These are phyloP conservation scores for Dryas alaskensis DNA, from an alignment of 306 rosid species.

Conservation along the genomic window DNA sequence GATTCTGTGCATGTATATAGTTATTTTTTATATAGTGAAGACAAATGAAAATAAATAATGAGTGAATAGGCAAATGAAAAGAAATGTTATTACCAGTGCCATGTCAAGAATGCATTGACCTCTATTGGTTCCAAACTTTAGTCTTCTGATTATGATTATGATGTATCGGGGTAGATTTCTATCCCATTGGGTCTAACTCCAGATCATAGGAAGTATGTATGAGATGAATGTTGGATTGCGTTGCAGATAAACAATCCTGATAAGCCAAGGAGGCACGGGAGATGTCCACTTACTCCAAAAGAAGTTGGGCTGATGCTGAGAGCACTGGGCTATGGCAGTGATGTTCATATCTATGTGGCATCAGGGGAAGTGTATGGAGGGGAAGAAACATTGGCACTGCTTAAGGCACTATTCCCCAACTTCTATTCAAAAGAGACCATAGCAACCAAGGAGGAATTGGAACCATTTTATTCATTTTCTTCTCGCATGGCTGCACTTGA, in stretches of 20 bases:
- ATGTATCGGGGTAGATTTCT: neutral
- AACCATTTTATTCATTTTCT: conserved; percentile 81
- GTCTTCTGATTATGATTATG: neutral
- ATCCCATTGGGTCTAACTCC: neutral
- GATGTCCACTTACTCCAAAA: conserved; percentile 96
- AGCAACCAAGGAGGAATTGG: conserved; percentile 76
- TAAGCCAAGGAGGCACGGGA: conserved; percentile 95
- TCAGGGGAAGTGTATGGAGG: conserved; percentile 98
- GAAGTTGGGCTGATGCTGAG: conserved; percentile 99
- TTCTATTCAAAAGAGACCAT: conserved; percentile 84
- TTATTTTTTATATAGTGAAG: neutral
- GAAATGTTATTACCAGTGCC: neutral
- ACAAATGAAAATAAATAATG: neutral
- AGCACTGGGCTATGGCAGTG: conserved; percentile 88
- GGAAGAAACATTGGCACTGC: conserved; percentile 84
- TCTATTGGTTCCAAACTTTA: no score
- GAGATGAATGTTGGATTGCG: conserved; percentile 21
- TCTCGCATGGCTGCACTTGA: conserved; percentile 99
- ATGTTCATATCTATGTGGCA: conserved; percentile 93
- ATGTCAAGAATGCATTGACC: no score
- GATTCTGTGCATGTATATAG: neutral
- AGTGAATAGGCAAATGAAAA: neutral
- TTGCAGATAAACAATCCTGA: conserved; percentile 86
- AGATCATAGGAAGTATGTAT: conserved; percentile 1
- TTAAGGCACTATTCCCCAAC: conserved; percentile 82